Conservation (phyloP, 768 basidiomycete species). For the Russula compacta region DNA sequence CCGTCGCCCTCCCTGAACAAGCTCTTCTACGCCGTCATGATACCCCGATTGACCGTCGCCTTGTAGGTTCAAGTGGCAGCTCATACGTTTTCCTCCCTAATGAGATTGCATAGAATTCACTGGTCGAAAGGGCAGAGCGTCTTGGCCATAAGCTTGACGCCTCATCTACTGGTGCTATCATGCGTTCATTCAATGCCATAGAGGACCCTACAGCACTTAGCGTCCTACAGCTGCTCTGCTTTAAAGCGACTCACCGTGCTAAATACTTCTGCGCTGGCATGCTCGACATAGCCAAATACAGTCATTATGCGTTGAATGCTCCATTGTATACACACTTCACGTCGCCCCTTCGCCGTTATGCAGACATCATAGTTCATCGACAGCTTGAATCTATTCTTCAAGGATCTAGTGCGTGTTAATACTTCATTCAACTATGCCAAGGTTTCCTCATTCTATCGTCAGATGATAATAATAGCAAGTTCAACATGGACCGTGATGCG, state of each 20-base stretch:
- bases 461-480: slow-evolving; percentile 49
- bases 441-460: slow-evolving; percentile 1
- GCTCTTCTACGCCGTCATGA: slow-evolving; percentile 95
- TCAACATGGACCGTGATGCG: slow-evolving; percentile 95
- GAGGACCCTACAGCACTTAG: slow-evolving; percentile 62
- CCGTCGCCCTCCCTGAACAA: slow-evolving; percentile 91
- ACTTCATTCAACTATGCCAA: neutral
- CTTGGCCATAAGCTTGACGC: slow-evolving; percentile 79
- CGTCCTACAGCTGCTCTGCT: slow-evolving; percentile 74
- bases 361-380: slow-evolving; percentile 92
- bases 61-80: slow-evolving; percentile 41
- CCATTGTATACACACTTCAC: slow-evolving; percentile 94
- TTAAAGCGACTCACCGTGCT: slow-evolving; percentile 89
- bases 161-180: slow-evolving; percentile 69
- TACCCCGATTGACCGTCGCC: slow-evolving; percentile 80
- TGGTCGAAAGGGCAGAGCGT: slow-evolving; percentile 71
- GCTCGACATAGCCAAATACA: slow-evolving; percentile 97
- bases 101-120: slow-evolving; percentile 46
- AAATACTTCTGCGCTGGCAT: slow-evolving; percentile 99
- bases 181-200: slow-evolving; percentile 75
- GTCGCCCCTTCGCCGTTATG: slow-evolving; percentile 87
- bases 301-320: slow-evolving; percentile 82
- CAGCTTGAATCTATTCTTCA: slow-evolving; percentile 87
- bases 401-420: slow-evolving; percentile 43
- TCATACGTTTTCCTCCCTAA: slow-evolving; percentile 1